Conservation (phyloP, 257 asterid genomes). For the Solanum chilense region DNA sequence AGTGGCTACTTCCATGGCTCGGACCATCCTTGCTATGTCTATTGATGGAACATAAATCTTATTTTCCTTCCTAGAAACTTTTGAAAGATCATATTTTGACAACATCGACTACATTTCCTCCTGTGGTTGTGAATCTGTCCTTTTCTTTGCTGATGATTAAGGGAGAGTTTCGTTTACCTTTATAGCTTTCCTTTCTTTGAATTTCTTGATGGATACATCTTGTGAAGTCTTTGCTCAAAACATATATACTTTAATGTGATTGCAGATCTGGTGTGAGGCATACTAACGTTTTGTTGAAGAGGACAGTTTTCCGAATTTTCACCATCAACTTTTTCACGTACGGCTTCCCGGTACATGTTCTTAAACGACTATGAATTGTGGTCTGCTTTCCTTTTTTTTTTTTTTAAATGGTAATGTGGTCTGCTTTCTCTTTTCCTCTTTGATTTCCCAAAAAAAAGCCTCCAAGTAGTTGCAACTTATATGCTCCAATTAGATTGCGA, state of each 20-base stretch:
- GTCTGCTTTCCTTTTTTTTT: not conserved
- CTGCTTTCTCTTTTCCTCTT: constrained; percentile 1
- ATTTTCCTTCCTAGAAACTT: not conserved
- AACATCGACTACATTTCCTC: not conserved
- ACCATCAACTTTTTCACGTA: constrained; percentile 98
- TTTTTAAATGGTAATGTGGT: not conserved
- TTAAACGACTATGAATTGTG: constrained; percentile 3
- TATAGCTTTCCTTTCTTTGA: not conserved
- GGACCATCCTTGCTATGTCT: not conserved
- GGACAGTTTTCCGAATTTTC: constrained; percentile 72
- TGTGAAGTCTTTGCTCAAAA: not conserved
- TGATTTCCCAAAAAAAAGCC: not conserved
- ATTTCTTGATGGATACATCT: not conserved
- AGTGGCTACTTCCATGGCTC: not conserved
- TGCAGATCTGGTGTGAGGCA: constrained; percentile 95
- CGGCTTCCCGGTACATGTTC: constrained; percentile 85
- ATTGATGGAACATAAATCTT: not conserved
- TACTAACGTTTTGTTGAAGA: constrained; percentile 82
- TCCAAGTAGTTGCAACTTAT: not conserved
- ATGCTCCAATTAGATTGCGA: not conserved
- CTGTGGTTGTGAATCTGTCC: not conserved
- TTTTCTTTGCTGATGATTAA: not conserved
- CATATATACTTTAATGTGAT: not conserved
- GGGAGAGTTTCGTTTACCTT: not conserved
- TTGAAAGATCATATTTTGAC: not conserved